phyloP scores from a whole-genome alignment of 1,139 yeast genomes.

The Yamadazyma conglobata region DNA sequence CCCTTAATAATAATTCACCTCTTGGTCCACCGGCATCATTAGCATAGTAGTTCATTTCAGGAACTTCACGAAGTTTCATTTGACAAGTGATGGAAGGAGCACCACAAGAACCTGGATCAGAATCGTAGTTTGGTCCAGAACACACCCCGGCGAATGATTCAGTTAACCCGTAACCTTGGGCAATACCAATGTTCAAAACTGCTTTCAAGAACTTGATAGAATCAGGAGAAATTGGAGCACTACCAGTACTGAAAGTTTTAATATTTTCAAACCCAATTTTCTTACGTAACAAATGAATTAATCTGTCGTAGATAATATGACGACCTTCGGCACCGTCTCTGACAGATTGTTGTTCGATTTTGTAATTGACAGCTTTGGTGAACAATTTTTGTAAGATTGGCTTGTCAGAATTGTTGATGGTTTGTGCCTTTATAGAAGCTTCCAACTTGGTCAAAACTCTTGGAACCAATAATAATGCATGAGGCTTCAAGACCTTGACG shows the following conservation, averaged over 20 bases:
- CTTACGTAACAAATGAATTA: conserved; percentile 49
- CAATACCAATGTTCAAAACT: conserved; percentile 54
- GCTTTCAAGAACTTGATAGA: conserved; percentile 60
- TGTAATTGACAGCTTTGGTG: conserved; percentile 29
- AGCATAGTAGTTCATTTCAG: conserved; percentile 61
- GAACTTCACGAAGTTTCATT: conserved; percentile 59
- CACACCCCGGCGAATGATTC: conserved; percentile 69
- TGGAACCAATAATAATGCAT: conserved; percentile 57
- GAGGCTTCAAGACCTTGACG: conserved; percentile 52
- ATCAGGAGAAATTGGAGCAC: conserved; percentile 69
- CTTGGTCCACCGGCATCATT: conserved; percentile 39
- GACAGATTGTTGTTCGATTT: conserved; percentile 27
- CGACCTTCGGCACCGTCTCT: conserved; percentile 28
- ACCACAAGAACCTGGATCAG: conserved; percentile 64
- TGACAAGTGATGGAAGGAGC: conserved; percentile 52
- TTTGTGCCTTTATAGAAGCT: conserved; percentile 42
- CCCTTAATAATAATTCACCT: conserved; percentile 64
- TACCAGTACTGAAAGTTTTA: conserved; percentile 50
- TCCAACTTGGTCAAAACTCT: conserved; percentile 64
- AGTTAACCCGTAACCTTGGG: conserved; percentile 78
- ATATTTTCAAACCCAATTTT: conserved; percentile 57
- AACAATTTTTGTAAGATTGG: conserved; percentile 25
- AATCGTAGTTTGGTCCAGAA: conserved; percentile 37
- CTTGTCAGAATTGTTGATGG: conserved; percentile 37
- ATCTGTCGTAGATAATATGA: conserved; percentile 43